Evolutionary conservation across 192 early-diverging fungal species (phyloP), one percentile per base, ranked within the genome.

Genomic region (Coemansia sp.): DNA sequence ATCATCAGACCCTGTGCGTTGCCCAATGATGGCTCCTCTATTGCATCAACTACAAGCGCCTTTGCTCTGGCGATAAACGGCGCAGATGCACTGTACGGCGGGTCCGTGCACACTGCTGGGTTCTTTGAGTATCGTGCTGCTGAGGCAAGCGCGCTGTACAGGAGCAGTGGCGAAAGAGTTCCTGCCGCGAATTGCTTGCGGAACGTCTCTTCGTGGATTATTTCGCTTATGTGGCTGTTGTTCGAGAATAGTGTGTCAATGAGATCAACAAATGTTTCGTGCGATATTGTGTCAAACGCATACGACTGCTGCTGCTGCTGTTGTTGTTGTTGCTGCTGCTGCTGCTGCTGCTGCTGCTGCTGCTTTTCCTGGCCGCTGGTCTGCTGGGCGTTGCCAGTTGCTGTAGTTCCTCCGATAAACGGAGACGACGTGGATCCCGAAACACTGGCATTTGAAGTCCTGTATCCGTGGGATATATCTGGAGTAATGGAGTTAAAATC

Each of bases 1-100:
- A 81, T 69, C 70, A 75, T 69, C 59, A 81, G 66, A 7, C 73
- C 79, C 60, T 81, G 79, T 16, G 79, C 79, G 35, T 81, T 75
- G 62, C 73, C 74, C 67, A 81, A 43, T 34, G 73, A 75, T 15
- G 79, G 79, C 58, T 81, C 74, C 43, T 81, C 79, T 20, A 81
- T 57, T 1, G 74, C 74, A 34, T 81, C 73, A 15, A 70, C 57
- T 2, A 76, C 67, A 15, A 76, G 79, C 56, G 61, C 26, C 67
- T 72, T 75, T 48, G 79, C 79, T 15, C 60, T 39, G 57, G 61
- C 64, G 45, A 81, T 57, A 18, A 72, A 81, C 43, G 56, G 59
- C 18, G 71, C 67, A 18, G 79, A 68, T 52, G 79, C 72, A 43
- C 61, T 73, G 64, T 71, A 72, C 13, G 79, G 79, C 58, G 79